Percentiles rank a stretch among this genome's conserved stretches.
Evolutionary conservation across 768 basidiomycete genomes (phyloP).

Genomic region (Lentinula edodes): DNA sequence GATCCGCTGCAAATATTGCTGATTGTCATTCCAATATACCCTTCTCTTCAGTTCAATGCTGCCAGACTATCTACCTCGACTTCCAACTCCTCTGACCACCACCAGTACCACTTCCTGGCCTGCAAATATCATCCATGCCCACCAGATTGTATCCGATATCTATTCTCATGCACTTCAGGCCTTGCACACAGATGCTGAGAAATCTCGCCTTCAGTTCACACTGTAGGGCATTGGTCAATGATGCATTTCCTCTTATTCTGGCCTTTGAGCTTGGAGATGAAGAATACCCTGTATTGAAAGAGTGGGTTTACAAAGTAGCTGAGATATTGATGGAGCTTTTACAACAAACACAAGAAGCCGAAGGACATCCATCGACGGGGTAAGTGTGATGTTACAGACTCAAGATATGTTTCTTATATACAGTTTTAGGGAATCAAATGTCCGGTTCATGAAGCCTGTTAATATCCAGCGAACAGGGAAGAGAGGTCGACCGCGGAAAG

Average conservation of each 20-base stretch:
- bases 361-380: neutral
- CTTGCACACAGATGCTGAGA: constrained; percentile 13
- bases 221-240: constrained; percentile 9
- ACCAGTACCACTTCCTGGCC: too few species aligned
- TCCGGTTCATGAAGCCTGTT: constrained; percentile 1
- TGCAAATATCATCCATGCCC: constrained; percentile 7
- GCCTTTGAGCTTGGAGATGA: constrained; percentile 7
- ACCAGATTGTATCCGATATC: constrained; percentile 7
- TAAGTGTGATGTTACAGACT: too few species aligned
- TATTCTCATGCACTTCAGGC: constrained; percentile 5
- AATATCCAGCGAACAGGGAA: neutral
- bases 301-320: constrained; percentile 9
- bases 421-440: neutral
- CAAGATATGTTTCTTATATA: neutral
- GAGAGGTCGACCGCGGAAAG: constrained; percentile 10
- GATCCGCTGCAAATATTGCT: too few species aligned
- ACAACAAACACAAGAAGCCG: neutral
- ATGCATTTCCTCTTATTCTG: constrained; percentile 9
- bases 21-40: too few species aligned
- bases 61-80: too few species aligned
- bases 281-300: neutral
- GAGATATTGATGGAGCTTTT: constrained; percentile 6
- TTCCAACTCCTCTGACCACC: too few species aligned
- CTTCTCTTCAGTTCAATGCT: too few species aligned
- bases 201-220: constrained; percentile 12